phyloP scores from a whole-genome alignment of 768 basidiomycete genomes.

The Dioszegia hungarica region DNA sequence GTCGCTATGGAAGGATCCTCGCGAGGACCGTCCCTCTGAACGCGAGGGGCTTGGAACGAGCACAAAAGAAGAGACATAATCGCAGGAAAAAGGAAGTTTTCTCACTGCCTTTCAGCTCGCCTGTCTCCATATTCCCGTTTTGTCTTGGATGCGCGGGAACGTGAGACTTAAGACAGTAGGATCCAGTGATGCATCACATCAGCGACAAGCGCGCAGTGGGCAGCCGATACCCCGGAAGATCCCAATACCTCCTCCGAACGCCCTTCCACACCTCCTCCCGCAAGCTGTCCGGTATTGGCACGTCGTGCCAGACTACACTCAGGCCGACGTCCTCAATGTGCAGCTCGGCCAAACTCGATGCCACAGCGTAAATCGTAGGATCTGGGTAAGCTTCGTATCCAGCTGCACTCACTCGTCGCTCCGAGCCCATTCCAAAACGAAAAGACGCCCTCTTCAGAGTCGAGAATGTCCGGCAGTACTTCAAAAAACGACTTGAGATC shows the following conservation, averaged over 20 bases:
- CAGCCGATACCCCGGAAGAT: slow-evolving; percentile 63
- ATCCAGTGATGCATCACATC: too few relatives aligned
- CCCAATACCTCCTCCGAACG: slow-evolving; percentile 44
- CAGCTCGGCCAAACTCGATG: slow-evolving; percentile 73
- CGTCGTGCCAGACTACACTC: slow-evolving; percentile 73
- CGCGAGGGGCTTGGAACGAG: too few relatives aligned
- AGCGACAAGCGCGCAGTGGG: slow-evolving; percentile 46
- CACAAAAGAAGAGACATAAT: too few relatives aligned
- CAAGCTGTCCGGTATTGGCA: slow-evolving; percentile 61
- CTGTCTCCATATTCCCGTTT: too few relatives aligned
- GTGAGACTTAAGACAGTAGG: too few relatives aligned
- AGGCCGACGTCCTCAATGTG: slow-evolving; percentile 78
- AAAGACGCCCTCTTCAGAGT: slow-evolving; percentile 69
- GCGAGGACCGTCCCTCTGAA: too few relatives aligned
- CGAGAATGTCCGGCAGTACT: slow-evolving; percentile 68
- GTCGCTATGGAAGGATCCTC: too few relatives aligned
- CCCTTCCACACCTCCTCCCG: slow-evolving; percentile 68
- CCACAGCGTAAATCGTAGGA: slow-evolving; percentile 83
- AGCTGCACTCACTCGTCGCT: slow-evolving; percentile 71
- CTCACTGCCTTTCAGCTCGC: too few relatives aligned
- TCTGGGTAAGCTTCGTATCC: slow-evolving; percentile 54
- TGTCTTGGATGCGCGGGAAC: too few relatives aligned
- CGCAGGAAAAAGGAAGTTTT: too few relatives aligned
- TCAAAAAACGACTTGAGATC: slow-evolving; percentile 79
- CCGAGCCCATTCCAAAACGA: slow-evolving; percentile 97